phyloP scores from a whole-genome alignment of 345 rosid genomes.

The Sonneratia caseolaris region DNA sequence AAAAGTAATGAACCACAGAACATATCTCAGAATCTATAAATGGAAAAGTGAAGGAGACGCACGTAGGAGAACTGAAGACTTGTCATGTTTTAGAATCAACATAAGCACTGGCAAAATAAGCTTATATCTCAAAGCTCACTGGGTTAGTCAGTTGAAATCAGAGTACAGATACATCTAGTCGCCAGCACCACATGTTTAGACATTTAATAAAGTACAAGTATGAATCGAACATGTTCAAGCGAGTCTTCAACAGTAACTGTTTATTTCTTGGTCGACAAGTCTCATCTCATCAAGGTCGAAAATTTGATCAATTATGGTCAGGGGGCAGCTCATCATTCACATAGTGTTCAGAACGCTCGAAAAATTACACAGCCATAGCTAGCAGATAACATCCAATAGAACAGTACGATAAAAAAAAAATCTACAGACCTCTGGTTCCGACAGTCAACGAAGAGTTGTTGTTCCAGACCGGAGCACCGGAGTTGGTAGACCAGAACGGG shows the following conservation, averaged over 20 bases:
- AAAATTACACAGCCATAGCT: neutral
- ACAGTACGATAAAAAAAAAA: neutral
- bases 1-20: too few species aligned
- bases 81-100: neutral
- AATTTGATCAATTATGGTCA: neutral
- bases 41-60: neutral
- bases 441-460: conserved; percentile 70
- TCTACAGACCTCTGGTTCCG: conserved; percentile 59
- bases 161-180: neutral
- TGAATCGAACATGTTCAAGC: neutral
- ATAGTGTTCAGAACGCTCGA: neutral
- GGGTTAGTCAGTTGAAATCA: neutral
- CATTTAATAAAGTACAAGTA: neutral
- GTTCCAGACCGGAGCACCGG: conserved; percentile 78
- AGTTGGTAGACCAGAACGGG: conserved; percentile 67
- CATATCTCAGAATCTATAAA: neutral
- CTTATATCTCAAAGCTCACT: neutral
- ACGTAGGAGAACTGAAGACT: neutral
- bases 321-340: neutral
- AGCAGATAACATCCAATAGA: neutral
- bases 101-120: neutral
- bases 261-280: neutral
- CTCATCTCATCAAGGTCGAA: neutral
- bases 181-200: neutral
- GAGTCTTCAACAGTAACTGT: neutral